Evolutionary conservation across 2,329 filamentous ascomycete species (phyloP), one percentile per base, ranked within the genome.

Genomic region (Hymenoscyphus scutula): DNA sequence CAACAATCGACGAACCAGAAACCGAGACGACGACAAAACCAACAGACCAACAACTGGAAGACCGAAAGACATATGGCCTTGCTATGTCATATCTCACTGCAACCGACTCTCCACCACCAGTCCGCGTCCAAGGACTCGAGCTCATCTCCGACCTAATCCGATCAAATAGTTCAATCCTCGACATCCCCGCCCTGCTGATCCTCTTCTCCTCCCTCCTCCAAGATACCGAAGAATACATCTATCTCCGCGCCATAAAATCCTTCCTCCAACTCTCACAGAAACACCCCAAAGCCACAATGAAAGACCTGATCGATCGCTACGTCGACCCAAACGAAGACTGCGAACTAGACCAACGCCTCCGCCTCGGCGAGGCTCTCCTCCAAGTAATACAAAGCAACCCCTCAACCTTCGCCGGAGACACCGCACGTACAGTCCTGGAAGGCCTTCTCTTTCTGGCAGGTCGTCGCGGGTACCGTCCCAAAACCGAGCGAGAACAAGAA

Each of bases 191-290:
- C 1, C 79, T 86, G 2, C 77, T 89, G 0, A 82, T 88, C 5
- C 78, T 90, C 1, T 78, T 91, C 59, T 85, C 86, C 1, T 84
- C 82, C 10, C 78, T 91, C 0, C 77, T 91, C 1, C 81, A 82
- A 64, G 87, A 90, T 56, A 78, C 81, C 5, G 89, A 92, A 61
- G 88, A 90, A 61, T 92, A 88, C 71, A 86, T 91, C 64, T 89
- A 89, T 69, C 77, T 89, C 2, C 82, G 85, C n/a, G 83, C 86
- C 17, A 84, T 92, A 64, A 85, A 85, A 65, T 80, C 88, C 1
- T 84, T 90, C 63, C 69, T 72, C 0, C 82, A 85, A 27, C 75
- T 92, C 11, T 83, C 87, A 0, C 76, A 80, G 65, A 81, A 78
- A 61, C 88, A 90, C 58, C 86, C 88, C 0, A 83, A 81, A 51